Percentiles rank a stretch among this genome's conserved stretches.
Conservation (phyloP, 768 basidiomycete species). For the Lentinula aciculospora region DNA sequence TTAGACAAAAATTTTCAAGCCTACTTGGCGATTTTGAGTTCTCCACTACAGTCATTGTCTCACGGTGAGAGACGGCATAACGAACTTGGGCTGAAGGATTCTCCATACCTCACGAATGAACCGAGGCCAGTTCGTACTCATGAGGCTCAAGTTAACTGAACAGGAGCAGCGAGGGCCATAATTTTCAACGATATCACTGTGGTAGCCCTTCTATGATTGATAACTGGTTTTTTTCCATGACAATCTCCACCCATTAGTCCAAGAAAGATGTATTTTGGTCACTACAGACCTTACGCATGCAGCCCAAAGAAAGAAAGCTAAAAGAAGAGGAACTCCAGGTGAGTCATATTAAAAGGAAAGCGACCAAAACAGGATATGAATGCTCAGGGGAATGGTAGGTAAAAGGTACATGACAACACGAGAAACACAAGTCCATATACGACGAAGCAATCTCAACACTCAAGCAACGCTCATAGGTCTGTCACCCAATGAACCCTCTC, state of each 20-base stretch:
- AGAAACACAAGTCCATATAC: constrained; percentile 1
- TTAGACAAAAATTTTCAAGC: no score
- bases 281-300: no score
- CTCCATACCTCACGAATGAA: no score
- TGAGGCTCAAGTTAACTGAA: no score
- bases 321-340: not conserved
- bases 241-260: not conserved
- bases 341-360: not conserved
- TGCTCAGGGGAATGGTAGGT: not conserved
- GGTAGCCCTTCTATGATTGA: not conserved
- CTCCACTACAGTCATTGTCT: no score
- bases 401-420: not conserved
- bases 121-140: no score
- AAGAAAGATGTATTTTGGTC: not conserved
- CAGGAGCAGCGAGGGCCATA: no score
- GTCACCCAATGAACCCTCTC: constrained; percentile 2
- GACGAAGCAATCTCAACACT: not conserved
- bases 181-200: no score
- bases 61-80: no score
- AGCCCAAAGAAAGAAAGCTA: not conserved
- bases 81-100: no score
- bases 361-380: not conserved
- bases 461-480: constrained; percentile 12
- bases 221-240: not conserved
- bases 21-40: no score